Conservation (phyloP, 2,329 filamentous ascomycete species). For the Diplodia mutila region DNA sequence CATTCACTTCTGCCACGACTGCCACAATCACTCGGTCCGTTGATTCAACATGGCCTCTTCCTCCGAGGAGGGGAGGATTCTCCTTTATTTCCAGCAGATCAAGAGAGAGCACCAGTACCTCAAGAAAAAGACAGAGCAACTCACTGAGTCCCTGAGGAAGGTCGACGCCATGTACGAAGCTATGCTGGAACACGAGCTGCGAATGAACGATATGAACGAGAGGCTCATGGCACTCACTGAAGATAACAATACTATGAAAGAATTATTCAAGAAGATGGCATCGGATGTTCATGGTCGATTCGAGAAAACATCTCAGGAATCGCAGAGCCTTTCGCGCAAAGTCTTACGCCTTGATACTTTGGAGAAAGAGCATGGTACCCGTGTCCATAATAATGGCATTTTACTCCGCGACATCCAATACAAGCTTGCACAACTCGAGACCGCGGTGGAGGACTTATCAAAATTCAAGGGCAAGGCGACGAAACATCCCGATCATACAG, state of each 20-base stretch:
- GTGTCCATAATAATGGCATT: background rate
- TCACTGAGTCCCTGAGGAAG: slow-evolving; percentile 18
- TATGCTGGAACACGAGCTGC: slow-evolving; percentile 13
- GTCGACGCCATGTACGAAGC: slow-evolving; percentile 6
- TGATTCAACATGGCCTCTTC: background rate
- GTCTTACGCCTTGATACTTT: slow-evolving; percentile 14
- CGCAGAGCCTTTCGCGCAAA: slow-evolving; percentile 22
- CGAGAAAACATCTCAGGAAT: slow-evolving; percentile 19
- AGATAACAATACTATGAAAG: background rate
- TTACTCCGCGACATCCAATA: slow-evolving; percentile 5
- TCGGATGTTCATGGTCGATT: background rate
- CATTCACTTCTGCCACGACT: background rate
- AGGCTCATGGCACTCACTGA: background rate
- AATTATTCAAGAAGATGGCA: background rate
- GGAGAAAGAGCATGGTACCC: slow-evolving; percentile 9
- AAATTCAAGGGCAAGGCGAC: background rate
- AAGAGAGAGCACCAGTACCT: slow-evolving; percentile 20
- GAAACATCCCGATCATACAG: background rate
- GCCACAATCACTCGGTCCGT: background rate
- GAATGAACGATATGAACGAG: slow-evolving; percentile 18
- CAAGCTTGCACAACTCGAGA: slow-evolving; percentile 13
- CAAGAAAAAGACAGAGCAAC: slow-evolving; percentile 23
- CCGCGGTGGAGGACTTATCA: background rate
- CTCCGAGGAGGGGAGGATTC: background rate
- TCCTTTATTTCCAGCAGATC: slow-evolving; percentile 11